Percentiles rank a stretch among this genome's conserved stretches.
phyloP scores from a whole-genome alignment of 2,329 filamentous ascomycete species.

The Mariannaea elegans region DNA sequence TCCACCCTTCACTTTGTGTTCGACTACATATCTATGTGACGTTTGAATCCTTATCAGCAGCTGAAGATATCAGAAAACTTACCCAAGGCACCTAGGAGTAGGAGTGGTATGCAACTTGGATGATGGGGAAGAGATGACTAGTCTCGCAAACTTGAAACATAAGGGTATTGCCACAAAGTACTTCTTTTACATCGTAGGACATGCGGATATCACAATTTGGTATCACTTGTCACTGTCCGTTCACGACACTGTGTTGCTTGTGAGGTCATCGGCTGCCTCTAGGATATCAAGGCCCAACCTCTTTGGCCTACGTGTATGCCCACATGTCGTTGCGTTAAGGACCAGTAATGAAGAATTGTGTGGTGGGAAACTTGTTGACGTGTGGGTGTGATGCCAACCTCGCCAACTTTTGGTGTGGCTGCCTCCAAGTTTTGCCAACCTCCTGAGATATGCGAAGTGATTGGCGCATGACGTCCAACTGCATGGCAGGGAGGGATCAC shows the following conservation, averaged over 20 bases:
- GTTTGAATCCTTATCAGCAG: too few species aligned
- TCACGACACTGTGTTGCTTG: conserved; percentile 2
- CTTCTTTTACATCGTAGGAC: background rate
- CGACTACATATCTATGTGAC: too few species aligned
- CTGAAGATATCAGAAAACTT: too few species aligned
- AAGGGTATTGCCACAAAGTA: background rate
- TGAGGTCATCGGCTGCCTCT: background rate
- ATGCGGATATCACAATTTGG: background rate
- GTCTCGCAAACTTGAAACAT: background rate
- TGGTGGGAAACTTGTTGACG: background rate
- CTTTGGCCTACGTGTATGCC: background rate
- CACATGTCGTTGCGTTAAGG: background rate
- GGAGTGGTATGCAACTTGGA: background rate
- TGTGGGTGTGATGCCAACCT: background rate
- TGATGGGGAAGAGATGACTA: background rate
- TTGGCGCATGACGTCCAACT: background rate
- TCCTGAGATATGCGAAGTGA: background rate
- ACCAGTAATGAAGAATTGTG: background rate
- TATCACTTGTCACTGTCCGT: background rate
- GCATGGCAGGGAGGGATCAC: background rate
- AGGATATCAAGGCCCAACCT: background rate
- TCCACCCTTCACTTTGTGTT: too few species aligned
- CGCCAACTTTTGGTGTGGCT: background rate
- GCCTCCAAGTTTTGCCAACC: background rate
- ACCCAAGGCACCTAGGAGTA: too few species aligned